Evolutionary conservation across 192 early-diverging fungal genomes (phyloP), one percentile per base, ranked within the genome.

Genomic region (Entomortierella beljakovae): DNA sequence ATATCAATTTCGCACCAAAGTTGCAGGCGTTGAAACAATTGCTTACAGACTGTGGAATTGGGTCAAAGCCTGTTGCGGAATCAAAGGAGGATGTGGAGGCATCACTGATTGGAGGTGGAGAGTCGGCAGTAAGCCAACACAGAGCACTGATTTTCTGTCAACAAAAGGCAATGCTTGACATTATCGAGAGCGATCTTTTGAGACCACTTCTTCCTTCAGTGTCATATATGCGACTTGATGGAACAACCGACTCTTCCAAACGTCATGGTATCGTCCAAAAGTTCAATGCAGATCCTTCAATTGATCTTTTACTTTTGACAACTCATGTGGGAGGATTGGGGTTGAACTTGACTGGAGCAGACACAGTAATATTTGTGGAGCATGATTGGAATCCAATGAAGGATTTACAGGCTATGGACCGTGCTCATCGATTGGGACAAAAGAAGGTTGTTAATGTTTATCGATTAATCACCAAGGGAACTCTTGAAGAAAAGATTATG

Each of bases 321-420:
- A 99, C 98, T 1, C 93, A 94, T 63, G 98, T 98, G 28, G 98
- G 98, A 67, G 98, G 98, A 8, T 86, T 99, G 22, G 98, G 98
- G 1, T 84, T 99, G 10, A 99, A 98, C 62, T 83, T 99, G 68
- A 99, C 98, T 7, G 98, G 97, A 6, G 98, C 98, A n/a, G 98
- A 99, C 64, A 98, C 96, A 3, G 98, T 99, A 0, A 97, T 99
- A 33, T 98, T 99, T 88, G 94, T 98, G 11, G 98, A 99, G 76
- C 98, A 98, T 72, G 98, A 99, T 70, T 99, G 97, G 91, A 99
- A 99, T 73, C 98, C 98, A 7, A 96, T 97, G 87, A 98, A 96
- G 82, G 98, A 99, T 84, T 80, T 98, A 61, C 98, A 99, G 80
- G 98, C 98, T 2, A 98, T 98, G 98, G 98, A 99, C 82, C 91